phyloP scores from a whole-genome alignment of 1,284 basidiomycete species.

The Polyporus tsugae region DNA sequence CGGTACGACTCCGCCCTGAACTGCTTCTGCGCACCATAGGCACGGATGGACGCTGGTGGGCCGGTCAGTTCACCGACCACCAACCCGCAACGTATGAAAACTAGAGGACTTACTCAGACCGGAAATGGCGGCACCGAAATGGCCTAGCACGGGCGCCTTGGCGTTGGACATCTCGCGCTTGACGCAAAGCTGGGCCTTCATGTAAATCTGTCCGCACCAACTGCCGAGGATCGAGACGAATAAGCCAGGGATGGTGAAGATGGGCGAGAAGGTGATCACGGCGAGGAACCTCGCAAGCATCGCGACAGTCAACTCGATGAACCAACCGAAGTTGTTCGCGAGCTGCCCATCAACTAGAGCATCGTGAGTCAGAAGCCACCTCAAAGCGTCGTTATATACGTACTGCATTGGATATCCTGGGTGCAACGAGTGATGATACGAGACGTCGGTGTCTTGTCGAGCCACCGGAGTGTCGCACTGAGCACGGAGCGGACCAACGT shows the following conservation, averaged over 20 bases:
- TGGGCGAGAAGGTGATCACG: conserved; percentile 56
- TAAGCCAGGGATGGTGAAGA: conserved; percentile 50
- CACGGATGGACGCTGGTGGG: conserved; percentile 63
- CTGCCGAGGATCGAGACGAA: conserved; percentile 54
- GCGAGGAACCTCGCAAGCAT: conserved; percentile 51
- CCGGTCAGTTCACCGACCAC: no score
- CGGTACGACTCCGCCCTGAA: conserved; percentile 56
- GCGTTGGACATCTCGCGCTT: conserved; percentile 82
- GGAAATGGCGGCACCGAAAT: conserved; percentile 73
- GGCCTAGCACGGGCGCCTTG: conserved; percentile 70
- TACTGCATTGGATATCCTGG: conserved; percentile 60
- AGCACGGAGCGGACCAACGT: conserved; percentile 62
- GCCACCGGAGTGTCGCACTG: conserved; percentile 55
- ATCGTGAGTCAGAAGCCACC: background rate
- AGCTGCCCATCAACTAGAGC: conserved; percentile 45
- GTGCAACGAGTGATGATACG: conserved; percentile 66
- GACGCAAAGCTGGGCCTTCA: conserved; percentile 78
- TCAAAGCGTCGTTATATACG: conserved; percentile 15
- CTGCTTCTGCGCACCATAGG: conserved; percentile 58
- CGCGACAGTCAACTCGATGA: conserved; percentile 41
- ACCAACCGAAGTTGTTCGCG: conserved; percentile 34
- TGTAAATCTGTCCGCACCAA: conserved; percentile 62
- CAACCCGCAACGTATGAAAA: background rate
- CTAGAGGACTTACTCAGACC: conserved; percentile 59
- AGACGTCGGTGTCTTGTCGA: conserved; percentile 55